Evolutionary conservation across 1,284 basidiomycete genomes (phyloP).

Genomic region (Moesziomyces sp.): DNA sequence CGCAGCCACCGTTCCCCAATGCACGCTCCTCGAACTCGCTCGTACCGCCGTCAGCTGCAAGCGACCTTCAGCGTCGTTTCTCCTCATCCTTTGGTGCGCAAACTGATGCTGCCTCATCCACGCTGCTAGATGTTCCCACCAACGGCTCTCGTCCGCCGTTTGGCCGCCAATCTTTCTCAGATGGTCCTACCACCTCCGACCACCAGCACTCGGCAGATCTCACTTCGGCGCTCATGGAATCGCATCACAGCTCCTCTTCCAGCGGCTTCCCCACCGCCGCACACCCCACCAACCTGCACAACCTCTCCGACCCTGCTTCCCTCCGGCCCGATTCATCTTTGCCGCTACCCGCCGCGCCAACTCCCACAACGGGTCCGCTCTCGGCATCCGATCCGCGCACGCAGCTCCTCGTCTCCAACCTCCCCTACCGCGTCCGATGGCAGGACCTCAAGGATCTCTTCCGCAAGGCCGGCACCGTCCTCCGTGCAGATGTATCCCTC

Average conservation of each 20-base stretch:
- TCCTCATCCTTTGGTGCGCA: conserved; percentile 14
- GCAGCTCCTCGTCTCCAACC: conserved; percentile 71
- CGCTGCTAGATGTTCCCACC: conserved; percentile 5
- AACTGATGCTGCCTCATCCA: conserved; percentile 4
- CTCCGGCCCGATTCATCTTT: no score
- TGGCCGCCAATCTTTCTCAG: conserved; percentile 49
- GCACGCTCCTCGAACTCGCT: conserved; percentile 14
- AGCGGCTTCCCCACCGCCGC: conserved; percentile 8
- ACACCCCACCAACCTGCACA: neutral
- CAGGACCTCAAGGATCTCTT: conserved; percentile 69
- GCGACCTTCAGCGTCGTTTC: conserved; percentile 27
- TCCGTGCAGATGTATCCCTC: conserved; percentile 68
- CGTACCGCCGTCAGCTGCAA: conserved; percentile 1
- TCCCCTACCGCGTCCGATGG: conserved; percentile 69
- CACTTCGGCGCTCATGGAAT: conserved; percentile 11
- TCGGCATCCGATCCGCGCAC: conserved; percentile 79
- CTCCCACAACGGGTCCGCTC: conserved; percentile 48
- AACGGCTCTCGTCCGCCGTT: conserved; percentile 31
- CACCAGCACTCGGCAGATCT: conserved; percentile 13
- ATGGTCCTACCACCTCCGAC: conserved; percentile 25
- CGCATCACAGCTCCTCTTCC: conserved; percentile 29
- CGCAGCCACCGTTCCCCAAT: conserved; percentile 1
- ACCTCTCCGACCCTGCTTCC: neutral
- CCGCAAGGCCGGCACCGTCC: conserved; percentile 68
- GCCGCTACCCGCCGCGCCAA: conserved; percentile 3